phyloP scores from a whole-genome alignment of 1,139 yeast species.

The Hansenula sp. region DNA sequence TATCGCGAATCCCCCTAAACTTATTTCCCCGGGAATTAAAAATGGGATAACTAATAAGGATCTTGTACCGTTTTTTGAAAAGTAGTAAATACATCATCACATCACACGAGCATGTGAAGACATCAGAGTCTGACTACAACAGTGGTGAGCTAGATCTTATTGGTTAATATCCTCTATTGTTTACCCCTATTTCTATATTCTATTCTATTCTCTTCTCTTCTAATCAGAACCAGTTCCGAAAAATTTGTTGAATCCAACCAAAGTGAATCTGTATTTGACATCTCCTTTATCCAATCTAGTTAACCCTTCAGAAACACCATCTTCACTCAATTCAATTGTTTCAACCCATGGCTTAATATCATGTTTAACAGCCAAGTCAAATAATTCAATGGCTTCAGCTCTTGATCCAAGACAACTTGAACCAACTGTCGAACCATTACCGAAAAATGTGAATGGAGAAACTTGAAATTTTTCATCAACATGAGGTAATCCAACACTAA shows the following conservation, averaged over 20 bases:
- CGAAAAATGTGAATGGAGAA: slow-evolving; percentile 41
- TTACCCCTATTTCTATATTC: too few relatives aligned
- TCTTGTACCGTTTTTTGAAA: too few relatives aligned
- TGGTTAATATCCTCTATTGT: too few relatives aligned
- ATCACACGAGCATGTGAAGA: too few relatives aligned
- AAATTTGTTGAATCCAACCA: slow-evolving; percentile 49
- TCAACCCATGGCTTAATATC: slow-evolving; percentile 58
- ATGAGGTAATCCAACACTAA: slow-evolving; percentile 54
- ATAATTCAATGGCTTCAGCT: slow-evolving; percentile 50
- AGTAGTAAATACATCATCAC: too few relatives aligned
- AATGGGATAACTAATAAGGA: too few relatives aligned
- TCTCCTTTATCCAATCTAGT: slow-evolving; percentile 49
- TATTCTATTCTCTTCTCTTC: background rate
- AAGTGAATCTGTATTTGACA: slow-evolving; percentile 61
- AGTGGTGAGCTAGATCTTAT: too few relatives aligned
- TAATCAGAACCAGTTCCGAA: slow-evolving; percentile 22
- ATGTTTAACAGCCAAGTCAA: slow-evolving; percentile 50
- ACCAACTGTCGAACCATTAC: slow-evolving; percentile 36
- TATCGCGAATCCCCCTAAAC: too few relatives aligned
- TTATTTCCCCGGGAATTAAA: too few relatives aligned
- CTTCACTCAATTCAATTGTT: slow-evolving; percentile 48
- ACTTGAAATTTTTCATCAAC: slow-evolving; percentile 37
- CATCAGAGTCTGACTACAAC: too few relatives aligned
- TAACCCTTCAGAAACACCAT: slow-evolving; percentile 46
- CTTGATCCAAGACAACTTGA: slow-evolving; percentile 41